Evolutionary conservation across 2,329 filamentous ascomycete species (phyloP), one percentile per base, ranked within the genome.

Genomic region (Arthrobotrys pseudoclavata): DNA sequence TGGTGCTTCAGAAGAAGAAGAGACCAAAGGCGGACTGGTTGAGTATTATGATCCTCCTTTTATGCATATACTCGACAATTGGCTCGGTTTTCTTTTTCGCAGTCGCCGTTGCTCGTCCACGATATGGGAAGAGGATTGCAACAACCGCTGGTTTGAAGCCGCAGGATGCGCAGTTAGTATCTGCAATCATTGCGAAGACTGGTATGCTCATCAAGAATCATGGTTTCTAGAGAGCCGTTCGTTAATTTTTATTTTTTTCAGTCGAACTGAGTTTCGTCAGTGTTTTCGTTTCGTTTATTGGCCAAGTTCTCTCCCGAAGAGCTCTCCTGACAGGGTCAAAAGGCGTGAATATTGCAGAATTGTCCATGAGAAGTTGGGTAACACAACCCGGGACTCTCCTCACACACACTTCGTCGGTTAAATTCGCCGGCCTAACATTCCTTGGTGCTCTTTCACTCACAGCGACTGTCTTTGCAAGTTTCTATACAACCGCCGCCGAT

Each of bases 401-500:
- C 20, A 92, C 90, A 0, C 89, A 92, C 80, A 91, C 86, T 83
- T 86, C 90, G 78, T 88, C 87, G 3, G 84, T 94, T 0, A 86
- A 87, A 4, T 90, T 91, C 75, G 90, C 90, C 0, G 90, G 86
- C 0, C 79, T 88, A 0, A 91, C 90, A 0, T 80, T 92, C 0
- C 84, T 94, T 0, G 92, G 92, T 0, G 82, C 86, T 0, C 81
- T 93, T 1, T 88, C 90, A 0, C 83, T 95, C 13, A 84, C 88
- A 0, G 90, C 90, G 1, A 89, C 91, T 0, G 76, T 93, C 1
- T 85, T 89, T 0, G 88, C 90, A 0, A 89, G 91, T 81, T 86
- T 95, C 4, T 96, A 94, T 82, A 93, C 91, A 0, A 92, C 91
- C 0, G 92, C 92, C 0, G 91, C 91, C 0, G 91, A 93, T 79